These are phyloP conservation scores for Pinus albicaulis DNA, from an alignment of 75 land plant species.

Conservation along the genomic window DNA sequence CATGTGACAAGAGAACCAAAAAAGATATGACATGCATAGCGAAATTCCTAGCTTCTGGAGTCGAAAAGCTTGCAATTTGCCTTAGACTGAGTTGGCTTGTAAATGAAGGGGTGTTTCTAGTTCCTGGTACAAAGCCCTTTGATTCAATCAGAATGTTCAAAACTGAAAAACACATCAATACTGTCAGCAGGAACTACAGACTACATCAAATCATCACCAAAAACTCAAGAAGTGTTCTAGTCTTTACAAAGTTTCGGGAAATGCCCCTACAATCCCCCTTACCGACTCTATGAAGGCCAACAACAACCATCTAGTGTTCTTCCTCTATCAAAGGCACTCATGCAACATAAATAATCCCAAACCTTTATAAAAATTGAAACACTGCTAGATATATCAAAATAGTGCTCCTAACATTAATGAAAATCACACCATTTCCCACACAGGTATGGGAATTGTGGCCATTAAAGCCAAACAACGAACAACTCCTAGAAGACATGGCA, in stretches of 20 bases:
- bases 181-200: too few species aligned
- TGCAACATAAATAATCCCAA: slow-evolving; percentile 4
- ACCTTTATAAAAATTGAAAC: neutral
- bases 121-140: neutral
- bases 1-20: neutral
- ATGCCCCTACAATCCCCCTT: slow-evolving; percentile 69
- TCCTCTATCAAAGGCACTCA: slow-evolving; percentile 70
- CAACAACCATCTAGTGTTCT: slow-evolving; percentile 43
- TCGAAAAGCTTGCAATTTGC: neutral
- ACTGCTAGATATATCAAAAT: neutral
- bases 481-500: slow-evolving; percentile 48
- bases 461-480: slow-evolving; percentile 79
- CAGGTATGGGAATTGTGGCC: slow-evolving; percentile 90
- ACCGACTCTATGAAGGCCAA: slow-evolving; percentile 57
- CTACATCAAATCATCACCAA: too few species aligned
- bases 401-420: neutral
- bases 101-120: slow-evolving; percentile 2
- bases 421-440: slow-evolving; percentile 13
- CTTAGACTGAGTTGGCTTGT: neutral
- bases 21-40: neutral
- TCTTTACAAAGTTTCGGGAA: slow-evolving; percentile 53
- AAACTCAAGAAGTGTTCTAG: slow-evolving; percentile 35
- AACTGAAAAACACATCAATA: slow-evolving; percentile 1
- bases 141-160: neutral
- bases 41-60: neutral